Percentiles rank a stretch among this genome's conserved stretches.
These are phyloP conservation scores for Podochytrium sp. DNA, from an alignment of 192 early-diverging fungal species.

Conservation along the genomic window DNA sequence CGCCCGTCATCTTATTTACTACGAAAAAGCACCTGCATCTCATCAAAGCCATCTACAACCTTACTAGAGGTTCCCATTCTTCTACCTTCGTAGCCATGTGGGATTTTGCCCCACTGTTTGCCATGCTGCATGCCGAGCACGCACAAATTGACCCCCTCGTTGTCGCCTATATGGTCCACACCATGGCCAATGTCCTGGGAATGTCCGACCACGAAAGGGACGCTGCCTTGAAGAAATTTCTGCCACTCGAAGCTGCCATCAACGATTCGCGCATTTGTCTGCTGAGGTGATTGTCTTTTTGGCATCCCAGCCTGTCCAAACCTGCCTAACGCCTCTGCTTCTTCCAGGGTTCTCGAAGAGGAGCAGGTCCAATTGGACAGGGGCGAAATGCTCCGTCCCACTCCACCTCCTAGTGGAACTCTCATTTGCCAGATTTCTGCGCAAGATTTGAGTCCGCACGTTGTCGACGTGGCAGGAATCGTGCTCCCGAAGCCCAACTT, in stretches of 20 bases:
- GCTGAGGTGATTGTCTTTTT: conserved; percentile 28
- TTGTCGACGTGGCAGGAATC: conserved; percentile 32
- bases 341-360: conserved; percentile 25
- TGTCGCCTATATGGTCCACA: conserved; percentile 39
- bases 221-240: conserved; percentile 24
- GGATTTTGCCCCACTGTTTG: conserved; percentile 37
- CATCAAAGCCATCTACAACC: neutral
- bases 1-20: conserved; percentile 2
- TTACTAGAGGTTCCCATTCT: neutral
- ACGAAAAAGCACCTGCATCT: neutral
- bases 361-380: neutral
- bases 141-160: conserved; percentile 3
- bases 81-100: conserved; percentile 5
- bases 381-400: conserved; percentile 16
- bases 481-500: conserved; percentile 21
- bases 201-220: conserved; percentile 46
- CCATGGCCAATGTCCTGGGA: conserved; percentile 39
- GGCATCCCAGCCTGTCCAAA: neutral
- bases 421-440: conserved; percentile 29
- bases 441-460: neutral
- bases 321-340: conserved; percentile 7
- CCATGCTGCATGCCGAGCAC: conserved; percentile 1
- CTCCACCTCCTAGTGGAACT: neutral
- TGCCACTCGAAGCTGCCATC: neutral
- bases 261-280: conserved; percentile 3